Conservation (phyloP, 1,284 basidiomycete genomes). For the Blastosporella zonata region DNA sequence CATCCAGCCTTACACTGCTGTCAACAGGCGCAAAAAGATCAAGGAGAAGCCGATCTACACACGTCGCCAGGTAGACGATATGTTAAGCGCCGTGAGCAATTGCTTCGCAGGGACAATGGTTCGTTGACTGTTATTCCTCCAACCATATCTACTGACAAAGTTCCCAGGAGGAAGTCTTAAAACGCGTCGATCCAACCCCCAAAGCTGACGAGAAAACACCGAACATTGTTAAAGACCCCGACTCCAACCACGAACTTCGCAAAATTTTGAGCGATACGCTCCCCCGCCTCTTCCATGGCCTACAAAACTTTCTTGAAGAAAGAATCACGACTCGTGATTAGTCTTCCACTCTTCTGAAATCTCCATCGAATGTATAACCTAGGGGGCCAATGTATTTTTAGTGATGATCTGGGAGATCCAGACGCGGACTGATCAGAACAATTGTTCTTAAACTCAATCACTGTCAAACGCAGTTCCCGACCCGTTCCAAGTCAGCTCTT, state of each 20-base stretch:
- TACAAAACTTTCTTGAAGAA: conserved; percentile 9
- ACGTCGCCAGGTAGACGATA: conserved; percentile 30
- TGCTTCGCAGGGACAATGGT: conserved; percentile 30
- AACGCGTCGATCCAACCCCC: not conserved
- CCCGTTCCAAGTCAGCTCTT: no score
- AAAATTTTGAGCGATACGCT: conserved; percentile 4
- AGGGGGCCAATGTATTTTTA: not conserved
- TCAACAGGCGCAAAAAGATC: conserved; percentile 17
- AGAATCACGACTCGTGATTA: conserved; percentile 6
- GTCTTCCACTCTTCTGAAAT: not conserved
- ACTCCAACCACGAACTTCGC: conserved; percentile 1
- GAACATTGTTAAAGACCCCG: not conserved
- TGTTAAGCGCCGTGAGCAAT: conserved; percentile 29
- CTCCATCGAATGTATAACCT: not conserved
- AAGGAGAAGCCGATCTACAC: conserved; percentile 28
- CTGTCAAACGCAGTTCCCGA: no score
- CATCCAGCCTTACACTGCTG: not conserved
- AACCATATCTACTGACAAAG: not conserved
- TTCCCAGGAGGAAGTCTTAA: conserved; percentile 9
- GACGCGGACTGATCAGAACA: no score
- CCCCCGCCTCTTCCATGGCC: conserved; percentile 5
- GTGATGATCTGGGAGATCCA: no score
- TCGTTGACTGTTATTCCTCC: not conserved
- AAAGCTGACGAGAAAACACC: not conserved
- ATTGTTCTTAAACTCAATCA: no score